phyloP scores from a whole-genome alignment of 2,329 filamentous ascomycete genomes.

The Sclerotinia sclerotiorum region DNA sequence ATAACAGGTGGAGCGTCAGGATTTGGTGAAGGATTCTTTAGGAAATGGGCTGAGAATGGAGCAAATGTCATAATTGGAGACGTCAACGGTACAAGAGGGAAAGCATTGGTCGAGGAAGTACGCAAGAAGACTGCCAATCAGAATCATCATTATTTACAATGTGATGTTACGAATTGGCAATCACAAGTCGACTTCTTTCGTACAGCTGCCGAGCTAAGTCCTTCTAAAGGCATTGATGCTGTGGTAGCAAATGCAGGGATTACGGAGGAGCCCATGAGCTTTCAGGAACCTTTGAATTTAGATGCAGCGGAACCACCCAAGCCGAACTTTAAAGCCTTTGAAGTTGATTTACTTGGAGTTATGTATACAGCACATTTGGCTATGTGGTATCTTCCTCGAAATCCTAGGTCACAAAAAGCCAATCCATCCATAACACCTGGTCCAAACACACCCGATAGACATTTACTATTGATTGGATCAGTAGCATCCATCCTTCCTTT shows the following conservation, averaged over 20 bases:
- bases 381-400: slow-evolving; percentile 56
- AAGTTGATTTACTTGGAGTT: slow-evolving; percentile 64
- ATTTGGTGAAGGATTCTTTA: slow-evolving; percentile 56
- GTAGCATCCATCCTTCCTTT: slow-evolving; percentile 55
- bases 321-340: slow-evolving; percentile 54
- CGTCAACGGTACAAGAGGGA: slow-evolving; percentile 55
- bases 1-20: slow-evolving; percentile 65
- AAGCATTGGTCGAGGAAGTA: slow-evolving; percentile 54
- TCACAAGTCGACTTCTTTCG: slow-evolving; percentile 65
- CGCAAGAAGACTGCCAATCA: slow-evolving; percentile 45
- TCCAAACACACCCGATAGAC: slow-evolving; percentile 50
- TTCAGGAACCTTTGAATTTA: slow-evolving; percentile 48
- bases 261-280: slow-evolving; percentile 44
- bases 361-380: slow-evolving; percentile 66
- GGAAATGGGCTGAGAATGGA: slow-evolving; percentile 54
- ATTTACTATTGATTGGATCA: slow-evolving; percentile 63
- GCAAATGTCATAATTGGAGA: slow-evolving; percentile 65
- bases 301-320: slow-evolving; percentile 48
- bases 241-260: slow-evolving; percentile 69
- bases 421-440: slow-evolving; percentile 39
- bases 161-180: slow-evolving; percentile 65
- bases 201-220: slow-evolving; percentile 53
- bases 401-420: slow-evolving; percentile 46
- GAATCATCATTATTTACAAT: slow-evolving; percentile 56
- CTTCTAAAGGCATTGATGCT: slow-evolving; percentile 56